Evolutionary conservation across 2,329 filamentous ascomycete species (phyloP), one percentile per base, ranked within the genome.

Genomic region (Colletotrichum lini): DNA sequence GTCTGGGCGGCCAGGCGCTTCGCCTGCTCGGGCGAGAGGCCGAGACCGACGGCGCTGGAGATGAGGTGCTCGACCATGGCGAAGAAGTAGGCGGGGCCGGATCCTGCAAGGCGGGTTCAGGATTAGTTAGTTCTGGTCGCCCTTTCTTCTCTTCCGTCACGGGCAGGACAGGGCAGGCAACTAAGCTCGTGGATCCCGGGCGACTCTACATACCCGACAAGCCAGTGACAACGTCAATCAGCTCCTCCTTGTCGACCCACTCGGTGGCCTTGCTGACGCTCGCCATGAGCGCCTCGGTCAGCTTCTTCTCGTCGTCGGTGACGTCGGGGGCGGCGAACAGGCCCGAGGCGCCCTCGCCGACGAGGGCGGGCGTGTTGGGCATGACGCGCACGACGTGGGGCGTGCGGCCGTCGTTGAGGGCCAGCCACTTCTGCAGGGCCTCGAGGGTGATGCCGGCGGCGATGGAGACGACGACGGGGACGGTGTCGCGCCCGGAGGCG

Each of bases 51-150:
- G 15, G 81, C 85, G 70, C 82, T 83, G 63, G 83, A 76, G 64
- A 85, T 83, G 56, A 87, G 78, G 76, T 87, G 85, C 75, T 87
- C 85, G 8, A 87, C 85, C 77, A 87, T 81, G 74, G 84, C 84
- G 75, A 87, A 87, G 79, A 87, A 87, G 78, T 87, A 87, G 0
- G 85, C 85, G 0, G 85, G 85, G 2, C 85, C 85, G 21, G 84
- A 86, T 30, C 85, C 85, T 86, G 59, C 30, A 35, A 35, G 9
- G 9, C 8, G 30, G 0, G 6, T 26, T 26, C 26, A 26, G 26
- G 4, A 8, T 50, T 8, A 44, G 40, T 66, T 30, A 72, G 73
- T 30, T 15, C 23, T 2, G 10, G 9, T 7, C n/a, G 23, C 40
- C 15, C 15, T 49, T 15, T 12, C 13, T 35, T 30, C 30, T 30